Evolutionary conservation across 345 rosid species (phyloP), one percentile per base, ranked within the genome.

Genomic region (Durio zibethinus): DNA sequence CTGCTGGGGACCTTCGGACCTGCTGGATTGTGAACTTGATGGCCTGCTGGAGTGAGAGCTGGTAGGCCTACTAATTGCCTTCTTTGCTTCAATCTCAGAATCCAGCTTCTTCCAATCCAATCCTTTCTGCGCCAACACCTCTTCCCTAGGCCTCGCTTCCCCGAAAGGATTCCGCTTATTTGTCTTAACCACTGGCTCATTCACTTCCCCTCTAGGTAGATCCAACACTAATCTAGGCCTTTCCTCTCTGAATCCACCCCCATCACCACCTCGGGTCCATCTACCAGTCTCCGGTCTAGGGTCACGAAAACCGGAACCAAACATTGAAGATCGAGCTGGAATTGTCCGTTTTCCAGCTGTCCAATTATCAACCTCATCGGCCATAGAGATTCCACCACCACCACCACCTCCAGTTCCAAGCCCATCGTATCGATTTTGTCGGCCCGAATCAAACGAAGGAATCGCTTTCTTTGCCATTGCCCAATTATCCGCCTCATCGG

Each of bases 41-140:
- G 99, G 97, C 84, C 98, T 89, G 79, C 99, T 95, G 0, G 99
- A 96, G 10, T 92, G 97, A 0, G 97, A 83, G 70, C 99, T 96
- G 2, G 97, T 83, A 4, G 99, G 99, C 83, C 97, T 82, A 76
- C 98, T 93, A 16, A 89, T 73, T 36, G 83, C 82, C 83, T 86
- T 96, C 90, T 90, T 93, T 11, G 89, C 86, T 72, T 93, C 99
- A 21, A 92, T 85, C 0, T 96, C 98, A 18, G 82, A 76, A 27
- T 96, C 99, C 82, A 90, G 80, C 75, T 89, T 90, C 93, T 88
- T 94, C 93, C 92, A 96, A 77, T 96, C 99, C 84, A 96, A 80
- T 56, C 98, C 98, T 82, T 93, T 96, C 76, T 92, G 98, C 3
- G 98, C 97, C 78, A 93, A 81, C 35, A 96, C 94, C 81, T 93